Conservation (phyloP, 306 rosid genomes). For the cucumber (Cucumis sativus) region Cucumber_9930_V3 NC_026660.2:10715501-10716000, state of each 20-base stretch:
- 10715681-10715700: constrained; percentile 62
- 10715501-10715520: neutral
- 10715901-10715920: neutral
- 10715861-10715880: neutral
- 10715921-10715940: neutral
- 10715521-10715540: constrained; percentile 7
- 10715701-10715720: constrained; percentile 94
- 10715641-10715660: constrained; percentile 30
- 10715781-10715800: constrained; percentile 88
- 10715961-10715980: neutral
- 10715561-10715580: constrained; percentile 25
- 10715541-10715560: neutral
- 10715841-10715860: constrained; percentile 43
- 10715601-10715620: constrained; percentile 14
- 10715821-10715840: constrained; percentile 63
- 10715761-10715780: constrained; percentile 72
- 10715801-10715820: constrained; percentile 72
- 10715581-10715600: constrained; percentile 34
- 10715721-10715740: constrained; percentile 95
- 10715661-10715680: constrained; percentile 32
- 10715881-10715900: neutral
- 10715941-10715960: neutral
- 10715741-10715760: constrained; percentile 88
- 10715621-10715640: constrained; percentile 10
- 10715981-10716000: neutral